Evolutionary conservation across 2,329 filamentous ascomycete species (phyloP).

Genomic region (Microsporum ferrugineum): DNA sequence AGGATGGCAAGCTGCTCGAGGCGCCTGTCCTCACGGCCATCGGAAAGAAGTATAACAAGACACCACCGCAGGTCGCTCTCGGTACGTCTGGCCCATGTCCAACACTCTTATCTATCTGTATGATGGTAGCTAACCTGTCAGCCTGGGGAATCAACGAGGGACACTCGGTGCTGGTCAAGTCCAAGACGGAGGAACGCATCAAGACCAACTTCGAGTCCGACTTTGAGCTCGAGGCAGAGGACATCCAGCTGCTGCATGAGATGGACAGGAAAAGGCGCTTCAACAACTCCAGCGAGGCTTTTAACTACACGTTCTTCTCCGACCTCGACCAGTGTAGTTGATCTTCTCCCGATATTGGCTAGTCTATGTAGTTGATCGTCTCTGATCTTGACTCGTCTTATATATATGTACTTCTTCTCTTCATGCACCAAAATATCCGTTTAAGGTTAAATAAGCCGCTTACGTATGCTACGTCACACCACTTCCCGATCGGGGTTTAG

Average conservation of each 20-base stretch:
- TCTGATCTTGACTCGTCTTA: no score
- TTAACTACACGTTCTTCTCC: constrained; percentile 48
- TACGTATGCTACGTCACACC: not conserved
- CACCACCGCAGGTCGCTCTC: constrained; percentile 41
- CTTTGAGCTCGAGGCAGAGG: constrained; percentile 48
- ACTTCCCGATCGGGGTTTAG: not conserved
- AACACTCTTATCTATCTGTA: not conserved
- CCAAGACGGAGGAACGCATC: constrained; percentile 36
- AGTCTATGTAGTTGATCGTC: no score
- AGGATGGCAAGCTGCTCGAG: constrained; percentile 39
- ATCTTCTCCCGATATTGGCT: not conserved
- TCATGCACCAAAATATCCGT: no score
- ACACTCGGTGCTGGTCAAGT: constrained; percentile 44
- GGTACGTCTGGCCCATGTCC: constrained; percentile 19
- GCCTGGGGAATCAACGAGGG: constrained; percentile 45
- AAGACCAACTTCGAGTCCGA: constrained; percentile 38
- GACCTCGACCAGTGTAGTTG: constrained; percentile 46
- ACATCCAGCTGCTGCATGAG: constrained; percentile 44
- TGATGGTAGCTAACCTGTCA: constrained; percentile 11
- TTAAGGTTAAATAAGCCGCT: not conserved
- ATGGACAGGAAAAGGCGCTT: constrained; percentile 53
- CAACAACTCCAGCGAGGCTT: constrained; percentile 47
- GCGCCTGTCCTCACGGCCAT: constrained; percentile 40
- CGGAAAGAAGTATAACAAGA: constrained; percentile 43
- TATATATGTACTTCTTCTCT: no score